Evolutionary conservation across 495 filamentous ascomycete genomes (phyloP).

Genomic region (Neurospora discreta): DNA sequence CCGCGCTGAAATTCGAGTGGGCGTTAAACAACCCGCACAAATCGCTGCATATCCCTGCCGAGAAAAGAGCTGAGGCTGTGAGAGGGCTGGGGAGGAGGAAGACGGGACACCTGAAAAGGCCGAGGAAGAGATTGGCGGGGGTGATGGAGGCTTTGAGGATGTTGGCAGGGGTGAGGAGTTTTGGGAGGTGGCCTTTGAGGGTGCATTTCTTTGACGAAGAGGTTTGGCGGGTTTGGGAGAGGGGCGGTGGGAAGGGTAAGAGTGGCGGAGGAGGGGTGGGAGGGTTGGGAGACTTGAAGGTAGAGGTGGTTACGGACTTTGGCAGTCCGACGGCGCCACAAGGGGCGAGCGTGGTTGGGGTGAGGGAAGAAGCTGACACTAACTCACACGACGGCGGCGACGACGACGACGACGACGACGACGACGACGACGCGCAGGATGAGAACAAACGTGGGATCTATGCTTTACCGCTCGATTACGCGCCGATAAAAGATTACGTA

Average conservation of each 20-base stretch:
- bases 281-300: too few species aligned
- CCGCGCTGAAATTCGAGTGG: slow-evolving; percentile 97
- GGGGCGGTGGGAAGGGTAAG: slow-evolving; percentile 36
- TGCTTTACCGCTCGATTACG: slow-evolving; percentile 56
- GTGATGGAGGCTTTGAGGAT: slow-evolving; percentile 67
- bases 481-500: slow-evolving; percentile 51
- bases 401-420: neutral
- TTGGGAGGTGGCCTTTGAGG: slow-evolving; percentile 68
- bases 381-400: neutral
- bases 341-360: neutral
- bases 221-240: slow-evolving; percentile 55
- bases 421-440: neutral
- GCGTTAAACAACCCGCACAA: slow-evolving; percentile 77
- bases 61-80: slow-evolving; percentile 38
- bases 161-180: slow-evolving; percentile 65
- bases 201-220: slow-evolving; percentile 71
- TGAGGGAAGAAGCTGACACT: neutral
- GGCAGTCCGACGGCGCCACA: slow-evolving; percentile 2
- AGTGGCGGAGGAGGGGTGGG: slow-evolving; percentile 4
- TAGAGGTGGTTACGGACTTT: slow-evolving; percentile 44
- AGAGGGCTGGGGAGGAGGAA: slow-evolving; percentile 18
- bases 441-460: slow-evolving; percentile 34
- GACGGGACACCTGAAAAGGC: slow-evolving; percentile 37
- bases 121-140: slow-evolving; percentile 46
- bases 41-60: slow-evolving; percentile 57